Evolutionary conservation across 1,139 yeast genomes (phyloP).

Genomic region (Magnusiomyces tetraspermus): DNA sequence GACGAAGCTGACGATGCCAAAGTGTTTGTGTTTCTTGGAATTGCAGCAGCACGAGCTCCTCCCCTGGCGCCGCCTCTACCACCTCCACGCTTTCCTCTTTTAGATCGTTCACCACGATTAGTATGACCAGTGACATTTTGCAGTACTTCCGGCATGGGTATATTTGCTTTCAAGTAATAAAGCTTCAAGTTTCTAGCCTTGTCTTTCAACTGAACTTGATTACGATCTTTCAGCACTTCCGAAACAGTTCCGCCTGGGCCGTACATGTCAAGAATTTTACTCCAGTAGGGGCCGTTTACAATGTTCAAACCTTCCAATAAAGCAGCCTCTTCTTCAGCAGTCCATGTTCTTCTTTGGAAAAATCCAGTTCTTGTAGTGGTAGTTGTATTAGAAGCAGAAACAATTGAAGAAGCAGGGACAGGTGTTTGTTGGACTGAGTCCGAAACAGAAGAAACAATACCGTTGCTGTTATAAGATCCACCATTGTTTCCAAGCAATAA

Average conservation of each 20-base stretch:
- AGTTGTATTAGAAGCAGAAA: slow-evolving; percentile 1
- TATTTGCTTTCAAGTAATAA: slow-evolving; percentile 53
- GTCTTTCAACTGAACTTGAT: slow-evolving; percentile 86
- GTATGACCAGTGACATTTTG: slow-evolving; percentile 79
- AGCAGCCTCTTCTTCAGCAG: slow-evolving; percentile 80
- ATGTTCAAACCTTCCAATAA: slow-evolving; percentile 66
- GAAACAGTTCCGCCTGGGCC: slow-evolving; percentile 88
- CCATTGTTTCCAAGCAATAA: neutral
- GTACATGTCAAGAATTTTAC: slow-evolving; percentile 72
- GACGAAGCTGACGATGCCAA: neutral
- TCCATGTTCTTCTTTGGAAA: slow-evolving; percentile 63
- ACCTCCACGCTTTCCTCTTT: slow-evolving; percentile 13
- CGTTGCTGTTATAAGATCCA: neutral
- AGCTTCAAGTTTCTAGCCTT: slow-evolving; percentile 93
- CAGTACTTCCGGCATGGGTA: slow-evolving; percentile 65
- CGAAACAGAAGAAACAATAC: neutral
- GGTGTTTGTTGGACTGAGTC: neutral
- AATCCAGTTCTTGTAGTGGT: slow-evolving; percentile 6
- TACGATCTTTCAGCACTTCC: slow-evolving; percentile 75
- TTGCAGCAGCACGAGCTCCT: slow-evolving; percentile 3
- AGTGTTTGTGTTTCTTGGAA: neutral
- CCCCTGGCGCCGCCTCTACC: slow-evolving; percentile 6
- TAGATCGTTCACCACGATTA: slow-evolving; percentile 38
- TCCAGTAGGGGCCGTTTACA: slow-evolving; percentile 86
- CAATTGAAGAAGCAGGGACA: slow-evolving; percentile 1